Conservation (phyloP, 1,284 basidiomycete genomes). For the Grifola frondosa region DNA sequence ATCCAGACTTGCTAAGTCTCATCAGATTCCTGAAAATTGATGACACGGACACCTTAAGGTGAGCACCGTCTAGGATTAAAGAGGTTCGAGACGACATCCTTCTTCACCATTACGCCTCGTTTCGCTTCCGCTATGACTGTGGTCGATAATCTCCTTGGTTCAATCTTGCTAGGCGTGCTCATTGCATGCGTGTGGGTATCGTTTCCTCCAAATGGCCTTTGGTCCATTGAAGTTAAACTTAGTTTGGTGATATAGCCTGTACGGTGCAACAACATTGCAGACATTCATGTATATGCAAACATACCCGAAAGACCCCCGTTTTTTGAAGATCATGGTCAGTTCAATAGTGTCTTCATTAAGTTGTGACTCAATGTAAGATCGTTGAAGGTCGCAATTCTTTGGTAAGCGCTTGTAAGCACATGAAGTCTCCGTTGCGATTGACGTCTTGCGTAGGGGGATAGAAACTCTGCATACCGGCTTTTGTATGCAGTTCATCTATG, state of each 20-base stretch:
- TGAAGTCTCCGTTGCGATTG: too few species aligned
- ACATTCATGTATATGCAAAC: conserved; percentile 9
- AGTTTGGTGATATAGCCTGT: conserved; percentile 5
- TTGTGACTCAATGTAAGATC: too few species aligned
- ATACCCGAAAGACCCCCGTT: conserved; percentile 1
- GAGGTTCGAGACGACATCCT: too few species aligned
- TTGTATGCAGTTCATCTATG: conserved; percentile 9
- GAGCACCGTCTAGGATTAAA: too few species aligned
- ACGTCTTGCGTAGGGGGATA: conserved; percentile 6
- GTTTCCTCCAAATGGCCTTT: background rate
- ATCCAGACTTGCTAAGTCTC: too few species aligned
- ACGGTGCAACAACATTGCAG: conserved; percentile 10
- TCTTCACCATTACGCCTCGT: too few species aligned
- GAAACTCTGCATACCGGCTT: conserved; percentile 10
- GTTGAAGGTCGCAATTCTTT: conserved; percentile 4
- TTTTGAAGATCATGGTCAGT: conserved; percentile 5
- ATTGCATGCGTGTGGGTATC: conserved; percentile 8
- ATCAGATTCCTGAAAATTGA: too few species aligned
- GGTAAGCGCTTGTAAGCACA: conserved; percentile 2
- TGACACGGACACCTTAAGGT: too few species aligned
- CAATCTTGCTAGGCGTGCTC: conserved; percentile 9
- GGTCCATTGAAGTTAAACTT: background rate
- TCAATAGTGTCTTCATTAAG: too few species aligned
- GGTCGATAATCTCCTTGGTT: conserved; percentile 3
- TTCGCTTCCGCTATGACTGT: conserved; percentile 2